Evolutionary conservation across 257 asterid species (phyloP).

Genomic region (Thymus quinquecostatus): DNA sequence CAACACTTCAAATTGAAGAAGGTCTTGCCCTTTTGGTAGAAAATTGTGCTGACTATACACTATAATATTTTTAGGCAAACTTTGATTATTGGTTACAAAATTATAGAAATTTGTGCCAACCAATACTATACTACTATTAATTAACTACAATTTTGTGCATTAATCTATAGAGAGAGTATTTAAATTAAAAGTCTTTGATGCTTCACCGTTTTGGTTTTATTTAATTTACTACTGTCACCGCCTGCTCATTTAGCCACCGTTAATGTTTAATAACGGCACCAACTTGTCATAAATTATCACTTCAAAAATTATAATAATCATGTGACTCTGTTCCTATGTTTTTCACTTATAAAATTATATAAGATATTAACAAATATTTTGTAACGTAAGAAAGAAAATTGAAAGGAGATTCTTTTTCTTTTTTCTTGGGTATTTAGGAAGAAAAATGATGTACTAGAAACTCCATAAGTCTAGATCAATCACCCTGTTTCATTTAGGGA

Average conservation of each 20-base stretch:
- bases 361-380: neutral
- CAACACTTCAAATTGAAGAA: constrained; percentile 10
- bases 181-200: neutral
- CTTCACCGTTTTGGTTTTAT: constrained; percentile 5
- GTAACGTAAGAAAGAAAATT: neutral
- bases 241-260: neutral
- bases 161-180: neutral
- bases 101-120: neutral
- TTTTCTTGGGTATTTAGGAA: neutral
- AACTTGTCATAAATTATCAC: constrained; percentile 21
- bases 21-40: constrained; percentile 6
- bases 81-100: neutral
- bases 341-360: neutral
- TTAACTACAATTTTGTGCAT: neutral
- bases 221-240: neutral
- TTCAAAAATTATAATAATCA: constrained; percentile 34
- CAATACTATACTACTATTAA: neutral
- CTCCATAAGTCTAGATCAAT: neutral
- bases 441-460: neutral
- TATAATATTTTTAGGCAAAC: neutral
- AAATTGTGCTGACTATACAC: neutral
- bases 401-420: neutral
- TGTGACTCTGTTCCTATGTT: constrained; percentile 20
- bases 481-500: too few relatives aligned
- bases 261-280: constrained; percentile 16